Evolutionary conservation across 2,329 filamentous ascomycete species (phyloP).

Genomic region (Scytalidium sp.): DNA sequence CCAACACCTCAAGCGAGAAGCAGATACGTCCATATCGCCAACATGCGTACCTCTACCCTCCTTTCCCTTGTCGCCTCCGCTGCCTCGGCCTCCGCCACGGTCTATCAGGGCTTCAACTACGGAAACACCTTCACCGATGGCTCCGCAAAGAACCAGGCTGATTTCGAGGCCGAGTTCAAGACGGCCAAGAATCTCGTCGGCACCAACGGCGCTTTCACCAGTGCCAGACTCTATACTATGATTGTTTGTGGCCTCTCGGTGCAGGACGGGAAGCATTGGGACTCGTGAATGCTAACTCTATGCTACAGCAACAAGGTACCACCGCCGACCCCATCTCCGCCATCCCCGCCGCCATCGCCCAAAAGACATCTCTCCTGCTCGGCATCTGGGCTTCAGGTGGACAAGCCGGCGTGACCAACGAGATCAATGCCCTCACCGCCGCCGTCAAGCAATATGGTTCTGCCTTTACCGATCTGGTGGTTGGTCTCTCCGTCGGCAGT

Average conservation of each 20-base stretch:
- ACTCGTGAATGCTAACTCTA: neutral
- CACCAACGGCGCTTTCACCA: slow-evolving; percentile 59
- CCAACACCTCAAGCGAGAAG: neutral
- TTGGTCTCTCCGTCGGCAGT: slow-evolving; percentile 77
- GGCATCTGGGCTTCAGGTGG: slow-evolving; percentile 78
- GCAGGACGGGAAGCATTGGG: neutral
- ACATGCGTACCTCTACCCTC: slow-evolving; percentile 12
- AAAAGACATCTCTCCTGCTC: slow-evolving; percentile 74
- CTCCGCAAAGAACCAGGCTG: slow-evolving; percentile 54
- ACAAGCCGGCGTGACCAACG: slow-evolving; percentile 60
- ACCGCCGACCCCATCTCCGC: slow-evolving; percentile 54
- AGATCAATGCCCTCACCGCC: slow-evolving; percentile 65
- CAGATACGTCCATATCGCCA: neutral
- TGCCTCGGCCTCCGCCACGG: slow-evolving; percentile 36
- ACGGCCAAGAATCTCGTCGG: slow-evolving; percentile 61
- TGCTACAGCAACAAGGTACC: slow-evolving; percentile 7
- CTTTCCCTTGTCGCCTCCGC: slow-evolving; percentile 10
- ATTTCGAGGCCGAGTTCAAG: slow-evolving; percentile 70
- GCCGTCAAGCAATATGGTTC: slow-evolving; percentile 67
- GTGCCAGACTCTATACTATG: slow-evolving; percentile 74
- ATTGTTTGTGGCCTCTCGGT: slow-evolving; percentile 37
- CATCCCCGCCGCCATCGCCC: slow-evolving; percentile 77
- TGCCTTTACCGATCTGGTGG: slow-evolving; percentile 61
- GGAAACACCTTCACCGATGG: slow-evolving; percentile 65
- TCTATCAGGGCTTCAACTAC: slow-evolving; percentile 60